Evolutionary conservation across 495 filamentous ascomycete species (phyloP), one percentile per base, ranked within the genome.

Genomic region (Talaromyces nanjingensis): DNA sequence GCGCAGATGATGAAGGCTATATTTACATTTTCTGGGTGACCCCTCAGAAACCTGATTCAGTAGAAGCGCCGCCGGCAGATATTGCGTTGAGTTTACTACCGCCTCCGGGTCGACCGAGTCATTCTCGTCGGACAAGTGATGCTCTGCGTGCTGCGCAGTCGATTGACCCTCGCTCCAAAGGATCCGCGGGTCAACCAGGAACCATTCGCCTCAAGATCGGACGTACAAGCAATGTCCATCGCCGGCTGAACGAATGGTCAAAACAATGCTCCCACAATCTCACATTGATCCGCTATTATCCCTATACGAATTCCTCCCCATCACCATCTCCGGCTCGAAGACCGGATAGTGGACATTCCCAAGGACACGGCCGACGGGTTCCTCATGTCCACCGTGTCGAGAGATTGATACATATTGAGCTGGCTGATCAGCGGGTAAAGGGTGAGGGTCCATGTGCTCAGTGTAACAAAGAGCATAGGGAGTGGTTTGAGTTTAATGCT

Each of bases 11-110:
- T 55, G 82, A 91, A 53, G 94, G 94, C 42, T 98, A 92, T 71
- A 98, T 98, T 67, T 98, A 98, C 80, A 94, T 98, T 68, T 98
- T 97, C 83, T 96, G 92, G 92, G 79, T 97, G 4, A 86, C 82
- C 0, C 84, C 84, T 45, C 83, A 82, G 61, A 81, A 73, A n/a
- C 65, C 68, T 1, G 47, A 58, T 33, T 42, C 69, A 2, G 71
- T 76, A 56, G 74, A 75, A 4, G 66, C 76, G 6, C 81, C 85
- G 14, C 81, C 86, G 0, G 74, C 74, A 5, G 84, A 87, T 31
- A 80, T 83, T 25, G 89, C 86, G 3, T 79, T 79, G 5, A 83
- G 83, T 6, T 80, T 90, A 8, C 81, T 90, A 14, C 76, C 84
- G 0, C 67, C 76, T 7, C 62, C 75, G 25, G 63, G 72, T 24